Percentiles rank a stretch among this genome's conserved stretches.
phyloP scores from a whole-genome alignment of 768 basidiomycete species.

The Mycena kentingensis region DNA sequence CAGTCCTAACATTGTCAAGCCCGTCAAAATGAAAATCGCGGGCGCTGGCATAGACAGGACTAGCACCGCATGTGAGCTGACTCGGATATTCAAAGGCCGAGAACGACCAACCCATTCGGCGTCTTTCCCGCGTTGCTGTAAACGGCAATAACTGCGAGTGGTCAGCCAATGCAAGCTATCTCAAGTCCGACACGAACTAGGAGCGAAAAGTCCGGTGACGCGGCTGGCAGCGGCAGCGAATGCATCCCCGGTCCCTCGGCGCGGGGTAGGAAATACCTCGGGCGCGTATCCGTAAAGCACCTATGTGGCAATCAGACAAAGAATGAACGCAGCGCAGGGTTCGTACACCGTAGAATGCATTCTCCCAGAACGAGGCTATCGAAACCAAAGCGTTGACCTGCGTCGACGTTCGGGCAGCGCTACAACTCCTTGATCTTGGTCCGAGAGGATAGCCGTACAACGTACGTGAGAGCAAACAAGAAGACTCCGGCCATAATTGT shows the following conservation, averaged over 20 bases:
- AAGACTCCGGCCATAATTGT: slow-evolving; percentile 59
- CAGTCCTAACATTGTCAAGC: slow-evolving; percentile 13
- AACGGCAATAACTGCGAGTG: slow-evolving; percentile 22
- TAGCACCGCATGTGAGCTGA: background rate
- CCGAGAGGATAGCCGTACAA: slow-evolving; percentile 36
- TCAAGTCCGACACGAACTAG: slow-evolving; percentile 15
- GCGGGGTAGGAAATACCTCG: slow-evolving; percentile 55
- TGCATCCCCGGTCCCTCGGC: slow-evolving; percentile 58
- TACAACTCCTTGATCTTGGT: slow-evolving; percentile 46
- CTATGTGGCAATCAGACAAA: slow-evolving; percentile 20
- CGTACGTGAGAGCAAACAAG: slow-evolving; percentile 58
- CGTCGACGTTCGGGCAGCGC: slow-evolving; percentile 50
- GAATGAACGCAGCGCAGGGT: background rate
- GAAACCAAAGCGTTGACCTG: slow-evolving; percentile 31
- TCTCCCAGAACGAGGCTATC: slow-evolving; percentile 23
- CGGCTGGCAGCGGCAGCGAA: slow-evolving; percentile 55
- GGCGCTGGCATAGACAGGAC: slow-evolving; percentile 22
- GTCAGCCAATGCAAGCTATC: background rate
- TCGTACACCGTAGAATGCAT: slow-evolving; percentile 21
- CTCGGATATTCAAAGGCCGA: too few relatives aligned
- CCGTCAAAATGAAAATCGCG: slow-evolving; percentile 19
- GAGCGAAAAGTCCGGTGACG: slow-evolving; percentile 60
- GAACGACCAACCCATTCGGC: slow-evolving; percentile 10
- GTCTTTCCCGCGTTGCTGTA: slow-evolving; percentile 23
- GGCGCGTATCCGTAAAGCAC: slow-evolving; percentile 51